phyloP scores from a whole-genome alignment of 2,329 filamentous ascomycete species.

The Blumeria graminis region DNA sequence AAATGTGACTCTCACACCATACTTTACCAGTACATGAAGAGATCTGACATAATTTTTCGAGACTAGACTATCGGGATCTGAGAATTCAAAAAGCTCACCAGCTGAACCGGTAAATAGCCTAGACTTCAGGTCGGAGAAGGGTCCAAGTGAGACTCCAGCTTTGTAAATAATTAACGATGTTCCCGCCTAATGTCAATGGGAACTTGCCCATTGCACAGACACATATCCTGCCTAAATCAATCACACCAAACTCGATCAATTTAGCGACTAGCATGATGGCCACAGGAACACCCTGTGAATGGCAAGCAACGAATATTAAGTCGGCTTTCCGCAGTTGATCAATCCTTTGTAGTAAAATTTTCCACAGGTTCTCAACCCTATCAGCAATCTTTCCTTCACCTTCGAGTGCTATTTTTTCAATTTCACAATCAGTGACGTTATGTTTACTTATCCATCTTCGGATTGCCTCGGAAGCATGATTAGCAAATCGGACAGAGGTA shows the following conservation, averaged over 20 bases:
- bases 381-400: conserved; percentile 83
- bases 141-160: conserved; percentile 83
- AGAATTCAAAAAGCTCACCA: conserved; percentile 89
- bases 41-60: conserved; percentile 60
- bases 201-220: conserved; percentile 49
- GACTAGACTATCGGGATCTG: conserved; percentile 54
- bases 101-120: conserved; percentile 74
- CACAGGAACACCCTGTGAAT: conserved; percentile 89
- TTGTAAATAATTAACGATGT: not conserved
- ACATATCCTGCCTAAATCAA: conserved; percentile 53
- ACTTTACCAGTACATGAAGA: conserved; percentile 47
- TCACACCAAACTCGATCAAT: conserved; percentile 69
- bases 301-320: conserved; percentile 75
- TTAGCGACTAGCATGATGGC: conserved; percentile 81
- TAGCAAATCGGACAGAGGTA: conserved; percentile 82
- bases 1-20: conserved; percentile 66
- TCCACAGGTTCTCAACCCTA: conserved; percentile 81
- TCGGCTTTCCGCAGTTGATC: conserved; percentile 73
- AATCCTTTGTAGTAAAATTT: conserved; percentile 81
- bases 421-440: conserved; percentile 50
- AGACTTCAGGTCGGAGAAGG: conserved; percentile 78
- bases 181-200: not conserved
- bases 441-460: conserved; percentile 55
- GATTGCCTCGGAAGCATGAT: conserved; percentile 63
- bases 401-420: conserved; percentile 85